Evolutionary conservation across 306 rosid species (phyloP), one percentile per base, ranked within the genome.

Genomic region (Vigna hirtella): DNA sequence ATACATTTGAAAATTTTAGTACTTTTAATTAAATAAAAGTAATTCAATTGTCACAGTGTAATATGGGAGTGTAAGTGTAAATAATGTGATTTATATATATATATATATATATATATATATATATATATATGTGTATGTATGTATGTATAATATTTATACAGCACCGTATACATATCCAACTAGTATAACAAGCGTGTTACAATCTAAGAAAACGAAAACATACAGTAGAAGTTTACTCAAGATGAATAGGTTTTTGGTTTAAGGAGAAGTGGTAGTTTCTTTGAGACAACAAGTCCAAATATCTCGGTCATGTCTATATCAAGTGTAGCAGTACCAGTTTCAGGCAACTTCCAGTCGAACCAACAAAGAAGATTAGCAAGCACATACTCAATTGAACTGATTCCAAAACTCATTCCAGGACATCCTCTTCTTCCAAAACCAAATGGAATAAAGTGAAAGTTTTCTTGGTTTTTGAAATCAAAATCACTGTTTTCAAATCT

Each of bases 281-380:
- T 83, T 11, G 68, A 50, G 66, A 64, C 63, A 53, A 51, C 30
- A n/a, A 83, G 52, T 2, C 72, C 76, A 0, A 55, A 64, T 0
- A 1, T 5, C 48, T 84, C 87, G 0, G 5, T 47, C 87, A 77
- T 81, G 57, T 84, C 85, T 2, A 80, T 16, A 18, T 72, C 70
- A 0, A 1, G 7, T 9, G 32, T 30, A 3, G 0, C 32, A 30
- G 7, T 4, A 76, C 3, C n/a, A 7, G 12, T 42, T 40, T 28
- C 24, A 26, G 85, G 77, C 0, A 80, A 43, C 32, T 66, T 58
- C 87, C 87, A 84, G 14, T 84, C 87, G 3, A 84, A 84, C 77
- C 73, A 80, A 22, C 56, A 80, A 28, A 80, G 79, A 49, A 92
- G 86, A 14, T 24, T 88, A 1, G 91, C 88, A 2, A 85, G 72